Evolutionary conservation across 495 filamentous ascomycete genomes (phyloP).

Genomic region (Xylaria sp.): DNA sequence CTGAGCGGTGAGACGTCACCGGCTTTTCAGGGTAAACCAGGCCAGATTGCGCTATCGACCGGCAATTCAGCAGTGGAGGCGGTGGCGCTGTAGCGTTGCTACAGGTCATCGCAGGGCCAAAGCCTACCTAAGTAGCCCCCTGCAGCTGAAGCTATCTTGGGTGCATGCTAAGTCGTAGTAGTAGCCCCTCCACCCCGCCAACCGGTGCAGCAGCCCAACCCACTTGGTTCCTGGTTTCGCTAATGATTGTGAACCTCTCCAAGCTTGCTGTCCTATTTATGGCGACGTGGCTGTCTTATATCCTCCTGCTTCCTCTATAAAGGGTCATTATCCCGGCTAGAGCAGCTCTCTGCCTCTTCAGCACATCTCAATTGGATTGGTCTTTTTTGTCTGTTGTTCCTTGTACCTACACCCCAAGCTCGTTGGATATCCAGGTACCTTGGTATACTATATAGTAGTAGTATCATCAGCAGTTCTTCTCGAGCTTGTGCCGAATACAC

Average conservation of each 20-base stretch:
- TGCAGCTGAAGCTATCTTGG: constrained; percentile 26
- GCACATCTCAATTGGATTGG: constrained; percentile 21
- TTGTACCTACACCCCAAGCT: not conserved
- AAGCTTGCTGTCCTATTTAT: constrained; percentile 12
- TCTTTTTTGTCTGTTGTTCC: not conserved
- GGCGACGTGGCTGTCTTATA: not conserved
- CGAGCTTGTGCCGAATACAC: not conserved
- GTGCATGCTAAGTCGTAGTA: not conserved
- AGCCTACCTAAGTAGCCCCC: not conserved
- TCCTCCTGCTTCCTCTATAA: constrained; percentile 22
- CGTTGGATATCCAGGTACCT: not conserved
- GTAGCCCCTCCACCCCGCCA: constrained; percentile 26
- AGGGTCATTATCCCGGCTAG: constrained; percentile 7
- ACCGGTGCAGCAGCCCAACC: constrained; percentile 16
- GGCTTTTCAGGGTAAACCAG: constrained; percentile 20
- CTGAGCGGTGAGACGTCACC: constrained; percentile 26
- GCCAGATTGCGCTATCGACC: not conserved
- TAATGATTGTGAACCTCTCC: constrained; percentile 17
- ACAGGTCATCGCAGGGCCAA: constrained; percentile 9
- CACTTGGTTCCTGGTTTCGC: constrained; percentile 5
- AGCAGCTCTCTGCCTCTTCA: not conserved
- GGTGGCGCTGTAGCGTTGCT: not conserved
- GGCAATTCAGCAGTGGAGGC: constrained; percentile 20
- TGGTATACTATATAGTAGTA: constrained; percentile 11
- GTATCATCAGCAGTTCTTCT: not conserved